Evolutionary conservation across 164 flowering plant species (phyloP).

Genomic region (Tetracentron sinense): DNA sequence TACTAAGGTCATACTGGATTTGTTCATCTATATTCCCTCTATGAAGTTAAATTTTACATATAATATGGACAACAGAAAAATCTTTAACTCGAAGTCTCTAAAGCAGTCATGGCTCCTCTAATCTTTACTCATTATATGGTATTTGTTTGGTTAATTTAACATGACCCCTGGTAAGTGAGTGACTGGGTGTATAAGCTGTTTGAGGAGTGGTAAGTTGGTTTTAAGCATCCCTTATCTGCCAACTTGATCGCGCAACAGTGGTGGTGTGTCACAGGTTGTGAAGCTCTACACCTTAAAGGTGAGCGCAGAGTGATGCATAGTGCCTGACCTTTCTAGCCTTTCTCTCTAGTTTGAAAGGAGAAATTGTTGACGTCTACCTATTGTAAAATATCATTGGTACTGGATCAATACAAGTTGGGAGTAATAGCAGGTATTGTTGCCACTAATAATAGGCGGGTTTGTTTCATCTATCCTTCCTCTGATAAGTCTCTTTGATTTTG

Average conservation of each 20-base stretch:
- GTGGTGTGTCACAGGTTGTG: no score
- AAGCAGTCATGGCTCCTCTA: no score
- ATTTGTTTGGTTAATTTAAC: neutral
- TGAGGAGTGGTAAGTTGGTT: constrained; percentile 10
- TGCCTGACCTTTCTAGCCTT: constrained; percentile 6
- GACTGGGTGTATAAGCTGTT: neutral
- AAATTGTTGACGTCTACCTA: neutral
- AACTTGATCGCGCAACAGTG: constrained; percentile 6
- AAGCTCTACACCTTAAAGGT: constrained; percentile 16
- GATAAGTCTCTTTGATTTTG: constrained; percentile 9
- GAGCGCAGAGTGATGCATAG: constrained; percentile 3
- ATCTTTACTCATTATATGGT: neutral
- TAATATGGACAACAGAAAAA: no score
- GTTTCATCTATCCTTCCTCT: constrained; percentile 20
- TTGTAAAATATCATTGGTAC: constrained; percentile 8
- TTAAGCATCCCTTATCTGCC: neutral
- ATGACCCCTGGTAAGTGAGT: constrained; percentile 7
- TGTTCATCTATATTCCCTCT: constrained; percentile 3
- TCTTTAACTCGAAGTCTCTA: no score
- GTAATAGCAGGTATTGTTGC: constrained; percentile 29
- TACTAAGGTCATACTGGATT: neutral
- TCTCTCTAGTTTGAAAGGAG: constrained; percentile 3
- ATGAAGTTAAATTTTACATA: no score
- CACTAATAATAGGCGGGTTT: constrained; percentile 1
- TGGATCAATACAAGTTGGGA: constrained; percentile 14